Base-by-base conservation (phyloP, 306 rosid species). In the Hippophae gyantsensis region DNA sequence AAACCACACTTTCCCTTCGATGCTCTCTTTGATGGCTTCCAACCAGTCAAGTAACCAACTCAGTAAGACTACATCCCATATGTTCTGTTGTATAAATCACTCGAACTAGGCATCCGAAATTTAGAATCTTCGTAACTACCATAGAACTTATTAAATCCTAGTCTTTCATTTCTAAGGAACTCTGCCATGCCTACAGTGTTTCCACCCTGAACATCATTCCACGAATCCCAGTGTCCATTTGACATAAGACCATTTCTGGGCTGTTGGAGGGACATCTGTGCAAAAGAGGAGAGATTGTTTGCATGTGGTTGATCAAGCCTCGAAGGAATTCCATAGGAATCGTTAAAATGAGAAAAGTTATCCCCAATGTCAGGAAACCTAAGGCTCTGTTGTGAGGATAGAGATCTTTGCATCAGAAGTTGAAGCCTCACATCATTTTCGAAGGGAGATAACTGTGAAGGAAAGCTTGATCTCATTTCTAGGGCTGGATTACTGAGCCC, bases 141-240 rank as follows among this genome's bases (percentile, higher is more conserved):
- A 74, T 90, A 85, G 63, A 79, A 75, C 72, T 87, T 90, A 54
- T 80, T 82, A 62, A 57, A 81, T 55, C 86, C 97, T 61, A 76
- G 76, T 63, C 94, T 82, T 52, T 90, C 97, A 65, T 87, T 87
- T 70, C 97, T 78, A 46, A 82, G 72, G 59, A 84, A 75, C 56
- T 86, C 97, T 2, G 94, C 84, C 79, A 86, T 77, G 23, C 82
- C 79, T 49, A 79, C 8, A 64, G 57, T 57, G 67, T 68, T 82
- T 61, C 86, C 89, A 53, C 78, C 76, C 65, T 82, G 89, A 69
- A 78, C 67, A 55, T 86, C 84, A 72, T 76, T 90, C 95, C 97
- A 84, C 58, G 86, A 81, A 71, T 82, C 94, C 90, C 88, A 87
- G 57, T 84, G 89, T 45, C 95, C 88, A 75, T 81, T 88, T 58